These are phyloP conservation scores for Komagataella phaffii DNA, from an alignment of 805 yeast genomes.

Conservation along the genomic window DNA sequence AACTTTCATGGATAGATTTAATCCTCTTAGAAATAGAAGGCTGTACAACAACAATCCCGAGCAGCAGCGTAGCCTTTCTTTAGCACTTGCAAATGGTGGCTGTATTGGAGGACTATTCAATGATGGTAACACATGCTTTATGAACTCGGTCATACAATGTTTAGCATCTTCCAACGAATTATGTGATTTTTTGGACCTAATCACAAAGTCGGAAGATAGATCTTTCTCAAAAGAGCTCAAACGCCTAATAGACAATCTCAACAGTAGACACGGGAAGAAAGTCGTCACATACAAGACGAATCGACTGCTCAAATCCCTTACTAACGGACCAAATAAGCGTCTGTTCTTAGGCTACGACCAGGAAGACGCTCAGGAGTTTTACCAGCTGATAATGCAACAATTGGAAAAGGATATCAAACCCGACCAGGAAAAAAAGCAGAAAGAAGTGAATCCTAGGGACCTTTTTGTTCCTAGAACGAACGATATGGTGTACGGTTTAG, in stretches of 20 bases:
- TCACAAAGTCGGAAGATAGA: conserved; percentile 11
- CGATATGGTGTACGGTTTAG: conserved; percentile 21
- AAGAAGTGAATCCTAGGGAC: conserved; percentile 8
- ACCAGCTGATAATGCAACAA: conserved; percentile 61
- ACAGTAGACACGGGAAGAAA: conserved; percentile 36
- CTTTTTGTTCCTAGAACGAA: conserved; percentile 13
- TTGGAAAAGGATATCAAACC: conserved; percentile 44
- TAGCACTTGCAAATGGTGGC: conserved; percentile 31
- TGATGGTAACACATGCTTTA: conserved; percentile 90
- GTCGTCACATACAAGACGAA: conserved; percentile 53
- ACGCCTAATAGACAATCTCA: conserved; percentile 38
- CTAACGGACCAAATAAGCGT: conserved; percentile 66
- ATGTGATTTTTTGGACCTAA: conserved; percentile 37
- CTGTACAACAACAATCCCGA: not conserved
- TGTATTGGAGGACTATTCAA: conserved; percentile 76
- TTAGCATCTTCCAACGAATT: conserved; percentile 63
- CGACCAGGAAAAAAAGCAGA: conserved; percentile 12
- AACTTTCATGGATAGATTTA: not conserved
- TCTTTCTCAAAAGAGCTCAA: conserved; percentile 41
- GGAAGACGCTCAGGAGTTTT: conserved; percentile 95
- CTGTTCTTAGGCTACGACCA: conserved; percentile 79
- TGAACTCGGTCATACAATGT: conserved; percentile 82
- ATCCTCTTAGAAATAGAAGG: not conserved
- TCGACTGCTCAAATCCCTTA: conserved; percentile 49
- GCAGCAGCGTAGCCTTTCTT: not conserved